Evolutionary conservation across 345 rosid species (phyloP).

Genomic region (Barbarea vulgaris): DNA sequence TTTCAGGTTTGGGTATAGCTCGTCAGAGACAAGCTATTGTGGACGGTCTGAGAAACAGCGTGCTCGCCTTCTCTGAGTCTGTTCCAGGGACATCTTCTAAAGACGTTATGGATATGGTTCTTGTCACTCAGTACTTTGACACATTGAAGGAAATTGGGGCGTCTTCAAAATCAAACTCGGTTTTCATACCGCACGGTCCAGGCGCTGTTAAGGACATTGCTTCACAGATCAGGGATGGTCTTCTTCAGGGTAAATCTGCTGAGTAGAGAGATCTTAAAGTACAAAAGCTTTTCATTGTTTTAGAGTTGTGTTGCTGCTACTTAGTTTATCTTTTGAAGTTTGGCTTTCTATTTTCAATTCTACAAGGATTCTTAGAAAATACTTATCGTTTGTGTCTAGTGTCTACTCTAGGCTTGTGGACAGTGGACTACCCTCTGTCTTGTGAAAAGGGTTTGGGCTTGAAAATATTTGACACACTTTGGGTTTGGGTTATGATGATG

Average conservation of each 20-base stretch:
- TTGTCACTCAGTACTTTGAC: conserved; percentile 76
- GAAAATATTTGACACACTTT: conserved; percentile 1
- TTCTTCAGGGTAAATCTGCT: conserved; percentile 54
- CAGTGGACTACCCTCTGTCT: not conserved
- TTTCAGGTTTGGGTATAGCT: conserved; percentile 62
- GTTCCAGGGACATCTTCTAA: conserved; percentile 75
- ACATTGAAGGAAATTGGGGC: conserved; percentile 80
- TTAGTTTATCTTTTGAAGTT: conserved; percentile 13
- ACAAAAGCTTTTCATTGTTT: conserved; percentile 28
- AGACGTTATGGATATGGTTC: conserved; percentile 83
- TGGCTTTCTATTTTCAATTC: not conserved
- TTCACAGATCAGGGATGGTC: conserved; percentile 72
- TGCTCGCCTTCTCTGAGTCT: conserved; percentile 61
- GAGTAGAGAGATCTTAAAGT: conserved; percentile 20
- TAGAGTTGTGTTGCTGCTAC: conserved; percentile 29
- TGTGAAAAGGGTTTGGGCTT: not conserved
- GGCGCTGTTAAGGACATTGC: conserved; percentile 72
- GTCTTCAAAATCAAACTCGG: conserved; percentile 59
- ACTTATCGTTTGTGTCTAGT: not conserved
- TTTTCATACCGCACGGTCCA: conserved; percentile 78
- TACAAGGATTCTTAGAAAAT: not conserved
- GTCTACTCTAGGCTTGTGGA: not conserved
- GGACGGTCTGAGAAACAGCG: conserved; percentile 70
- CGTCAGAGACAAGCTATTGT: conserved; percentile 75
- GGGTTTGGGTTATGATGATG: not conserved